Base-by-base conservation (phyloP, 2,329 filamentous ascomycete species). In the Helminthosporium solani region DNA sequence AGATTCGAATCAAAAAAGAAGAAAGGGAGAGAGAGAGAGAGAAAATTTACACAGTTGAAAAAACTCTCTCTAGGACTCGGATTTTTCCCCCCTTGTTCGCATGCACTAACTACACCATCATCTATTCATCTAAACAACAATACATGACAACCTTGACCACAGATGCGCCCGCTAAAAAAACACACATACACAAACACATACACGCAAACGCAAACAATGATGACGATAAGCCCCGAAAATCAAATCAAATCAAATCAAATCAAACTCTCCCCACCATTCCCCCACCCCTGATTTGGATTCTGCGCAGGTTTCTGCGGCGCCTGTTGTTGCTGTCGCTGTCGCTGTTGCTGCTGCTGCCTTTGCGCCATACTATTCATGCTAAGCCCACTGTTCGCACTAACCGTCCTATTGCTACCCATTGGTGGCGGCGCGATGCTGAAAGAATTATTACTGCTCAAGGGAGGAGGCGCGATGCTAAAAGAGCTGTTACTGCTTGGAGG, bases 301-400 rank as follows among this genome's bases (percentile, higher is more conserved):
- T 25, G 40, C 8, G 40, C 33, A 20, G 43, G 23, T 7, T 44
- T 40, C 35, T 46, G 44, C 14, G 41, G 33, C 27, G 46, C 37
- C 3, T 44, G 38, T 9, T 33, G 38, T n/a, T 42, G 40, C 20
- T 40, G 44, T 27, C 42, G 48, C 19, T 33, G 37, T 36, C 27
- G 46, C 19, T 40, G 36, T 20, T 41, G 44, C 33, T 44, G 48
- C 19, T 33, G 37, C 40, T 33, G 46, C 19, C 44, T 40, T 20
- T 41, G 34, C 19, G 40, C 54, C 21, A 54, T 50, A 19, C 52
- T 52, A 25, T 49, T 57, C 50, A 63, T 62, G 12, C 66, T 64
- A 48, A 68, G 21, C 48, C 58, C 62, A 56, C 64, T 36, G 44
- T 58, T 58, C 45, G 59, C 40, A 40, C 55, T 56, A 1, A 40